Evolutionary conservation across 1,139 yeast species (phyloP), one percentile per base, ranked within the genome.

Genomic region (Pichia sp.): DNA sequence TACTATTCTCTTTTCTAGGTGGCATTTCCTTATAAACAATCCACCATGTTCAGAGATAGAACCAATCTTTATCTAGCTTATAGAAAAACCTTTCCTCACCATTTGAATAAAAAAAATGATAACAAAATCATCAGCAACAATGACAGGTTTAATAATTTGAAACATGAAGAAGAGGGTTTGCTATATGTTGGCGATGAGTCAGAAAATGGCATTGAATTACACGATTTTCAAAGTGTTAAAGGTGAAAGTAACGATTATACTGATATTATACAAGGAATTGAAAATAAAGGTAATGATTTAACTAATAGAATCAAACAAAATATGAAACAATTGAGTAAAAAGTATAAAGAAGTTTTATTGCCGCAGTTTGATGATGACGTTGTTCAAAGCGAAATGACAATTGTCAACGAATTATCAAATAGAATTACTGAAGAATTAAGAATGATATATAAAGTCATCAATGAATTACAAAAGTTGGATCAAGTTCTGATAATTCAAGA

Each of bases 291-390:
- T 3, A 48, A 52, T 27, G 46, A 45, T 43, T 44, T 53, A 30
- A 48, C 48, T 3, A 30, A 40, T 4, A 38, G 49, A 24, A 52
- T 53, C 6, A 45, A 39, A 22, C 36, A 41, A 11, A 53, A 80
- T 58, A 74, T 82, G 53, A 70, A 72, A 52, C 77, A 74, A 51
- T 71, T 92, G 58, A 82, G 80, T 48, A 73, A 76, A 34, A 65
- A 88, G 43, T 94, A 94, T 64, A 83, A 85, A 63, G 85, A 83
- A 65, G 85, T 90, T 56, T 73, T 92, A 27, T 75, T 92, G 43
- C 96, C 96, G 2, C 92, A 92, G 38, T 86, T 89, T 60, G 82
- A 77, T 55, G 97, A 90, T 62, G 53, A 47, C n/a, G n/a, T 53
- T 16, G 45, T 49, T 32, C 44, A 50, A 26, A 27, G 45, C 9